phyloP scores from a whole-genome alignment of 2,329 filamentous ascomycete genomes.

The Teratosphaeria nubilosa region DNA sequence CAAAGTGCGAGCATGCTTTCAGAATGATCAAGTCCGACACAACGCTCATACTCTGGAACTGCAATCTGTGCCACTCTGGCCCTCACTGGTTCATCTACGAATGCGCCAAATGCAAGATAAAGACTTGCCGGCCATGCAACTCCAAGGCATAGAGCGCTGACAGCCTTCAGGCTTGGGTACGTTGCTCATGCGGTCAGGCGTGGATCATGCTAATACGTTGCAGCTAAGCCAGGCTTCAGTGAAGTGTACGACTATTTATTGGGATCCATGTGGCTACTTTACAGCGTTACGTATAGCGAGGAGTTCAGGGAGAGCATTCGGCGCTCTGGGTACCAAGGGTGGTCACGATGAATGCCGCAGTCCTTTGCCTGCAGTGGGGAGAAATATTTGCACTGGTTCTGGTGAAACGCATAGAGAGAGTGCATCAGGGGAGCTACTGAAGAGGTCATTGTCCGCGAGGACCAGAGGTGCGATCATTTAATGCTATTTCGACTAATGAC shows the following conservation, averaged over 20 bases:
- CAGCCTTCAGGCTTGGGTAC: not conserved
- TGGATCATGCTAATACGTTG: not conserved
- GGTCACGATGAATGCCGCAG: not conserved
- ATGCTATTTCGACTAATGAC: not conserved
- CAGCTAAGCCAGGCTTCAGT: not conserved
- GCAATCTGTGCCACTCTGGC: conserved; percentile 42
- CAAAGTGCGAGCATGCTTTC: conserved; percentile 39
- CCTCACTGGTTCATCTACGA: conserved; percentile 43
- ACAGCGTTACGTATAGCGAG: not conserved
- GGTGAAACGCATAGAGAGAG: not conserved
- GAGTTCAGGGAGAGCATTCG: not conserved
- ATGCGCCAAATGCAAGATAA: conserved; percentile 41
- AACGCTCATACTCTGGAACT: conserved; percentile 42
- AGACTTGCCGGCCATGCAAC: conserved; percentile 29
- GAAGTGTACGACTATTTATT: not conserved
- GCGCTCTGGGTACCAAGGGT: not conserved
- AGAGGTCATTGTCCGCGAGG: not conserved
- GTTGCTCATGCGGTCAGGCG: not conserved
- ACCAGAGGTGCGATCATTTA: not conserved
- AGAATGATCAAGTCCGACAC: conserved; percentile 44
- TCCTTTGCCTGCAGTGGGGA: not conserved
- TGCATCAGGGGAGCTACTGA: not conserved
- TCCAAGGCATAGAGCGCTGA: not conserved
- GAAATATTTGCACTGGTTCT: not conserved
- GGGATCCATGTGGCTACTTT: not conserved